Evolutionary conservation across 2,329 filamentous ascomycete species (phyloP).

Genomic region (Scytalidium sp.): DNA sequence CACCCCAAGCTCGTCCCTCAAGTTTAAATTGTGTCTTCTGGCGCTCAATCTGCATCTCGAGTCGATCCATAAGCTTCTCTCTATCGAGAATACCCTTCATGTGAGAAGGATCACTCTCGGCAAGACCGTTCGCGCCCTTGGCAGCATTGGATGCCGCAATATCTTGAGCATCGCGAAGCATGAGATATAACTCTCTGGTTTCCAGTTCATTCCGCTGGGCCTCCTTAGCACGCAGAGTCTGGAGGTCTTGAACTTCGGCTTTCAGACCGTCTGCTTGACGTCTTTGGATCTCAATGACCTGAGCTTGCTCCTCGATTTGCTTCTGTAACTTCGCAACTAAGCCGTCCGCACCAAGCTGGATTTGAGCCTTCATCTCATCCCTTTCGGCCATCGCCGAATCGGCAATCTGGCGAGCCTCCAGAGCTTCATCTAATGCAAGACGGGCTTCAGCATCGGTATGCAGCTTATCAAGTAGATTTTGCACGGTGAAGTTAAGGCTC

Average conservation of each 20-base stretch:
- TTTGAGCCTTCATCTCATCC: constrained; percentile 86
- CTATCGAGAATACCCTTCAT: constrained; percentile 94
- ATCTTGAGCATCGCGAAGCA: constrained; percentile 96
- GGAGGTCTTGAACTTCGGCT: constrained; percentile 82
- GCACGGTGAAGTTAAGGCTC: constrained; percentile 95
- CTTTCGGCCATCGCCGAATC: constrained; percentile 95
- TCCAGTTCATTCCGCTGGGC: constrained; percentile 93
- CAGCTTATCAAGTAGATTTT: constrained; percentile 89
- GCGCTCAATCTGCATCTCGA: constrained; percentile 92
- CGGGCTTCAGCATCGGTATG: constrained; percentile 95
- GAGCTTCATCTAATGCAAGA: constrained; percentile 85
- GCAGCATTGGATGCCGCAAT: constrained; percentile 82
- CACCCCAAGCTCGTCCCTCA: constrained; percentile 87
- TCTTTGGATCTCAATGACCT: constrained; percentile 84
- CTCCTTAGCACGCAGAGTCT: constrained; percentile 83
- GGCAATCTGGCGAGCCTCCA: constrained; percentile 87
- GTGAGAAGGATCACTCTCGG: constrained; percentile 65
- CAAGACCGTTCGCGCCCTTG: constrained; percentile 52
- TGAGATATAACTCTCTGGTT: constrained; percentile 93
- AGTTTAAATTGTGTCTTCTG: constrained; percentile 98
- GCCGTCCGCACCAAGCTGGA: constrained; percentile 90
- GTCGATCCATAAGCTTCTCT: constrained; percentile 84
- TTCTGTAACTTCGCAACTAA: constrained; percentile 89
- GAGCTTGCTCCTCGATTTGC: constrained; percentile 88
- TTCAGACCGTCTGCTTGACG: constrained; percentile 87